Evolutionary conservation across 306 rosid genomes (phyloP).

Genomic region (Trifolium pratense): DNA sequence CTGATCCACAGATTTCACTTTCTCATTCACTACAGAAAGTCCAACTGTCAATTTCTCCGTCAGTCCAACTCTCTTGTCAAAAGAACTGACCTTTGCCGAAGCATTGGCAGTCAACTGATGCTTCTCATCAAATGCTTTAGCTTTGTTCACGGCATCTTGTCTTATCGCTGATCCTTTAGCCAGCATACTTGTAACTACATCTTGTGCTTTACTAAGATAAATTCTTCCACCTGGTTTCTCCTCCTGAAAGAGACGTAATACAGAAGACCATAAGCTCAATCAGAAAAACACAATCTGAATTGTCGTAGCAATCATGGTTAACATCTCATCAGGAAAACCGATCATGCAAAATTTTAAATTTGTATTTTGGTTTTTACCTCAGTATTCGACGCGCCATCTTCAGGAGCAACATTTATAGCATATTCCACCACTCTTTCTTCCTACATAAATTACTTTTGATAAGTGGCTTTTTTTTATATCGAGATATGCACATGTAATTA

Average conservation of each 20-base stretch:
- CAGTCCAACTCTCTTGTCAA: constrained; percentile 82
- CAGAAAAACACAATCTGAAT: not conserved
- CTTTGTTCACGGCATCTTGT: constrained; percentile 88
- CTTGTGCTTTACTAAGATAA: constrained; percentile 78
- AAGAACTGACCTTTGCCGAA: constrained; percentile 80
- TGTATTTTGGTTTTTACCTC: constrained; percentile 57
- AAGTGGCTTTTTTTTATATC: constrained; percentile 32
- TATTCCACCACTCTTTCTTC: constrained; percentile 65
- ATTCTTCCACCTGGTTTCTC: constrained; percentile 64
- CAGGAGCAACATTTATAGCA: constrained; percentile 60
- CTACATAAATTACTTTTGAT: constrained; percentile 55
- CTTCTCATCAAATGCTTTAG: constrained; percentile 96
- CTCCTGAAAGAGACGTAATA: constrained; percentile 45
- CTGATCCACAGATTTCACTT: constrained; percentile 88
- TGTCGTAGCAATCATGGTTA: not conserved
- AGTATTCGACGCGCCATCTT: constrained; percentile 40
- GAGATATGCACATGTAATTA: not conserved
- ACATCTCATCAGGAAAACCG: not conserved
- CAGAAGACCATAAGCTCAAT: constrained; percentile 26
- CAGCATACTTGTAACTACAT: constrained; percentile 71
- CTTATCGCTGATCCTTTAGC: constrained; percentile 87
- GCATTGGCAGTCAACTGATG: constrained; percentile 86
- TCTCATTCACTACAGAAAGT: constrained; percentile 82
- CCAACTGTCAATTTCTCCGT: constrained; percentile 84
- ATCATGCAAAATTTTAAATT: constrained; percentile 20